A percentile compares a stretch with the other conserved stretches of the same genome.
Evolutionary conservation across 164 flowering plant genomes (phyloP).

Genomic region (Protea cynaroides): DNA sequence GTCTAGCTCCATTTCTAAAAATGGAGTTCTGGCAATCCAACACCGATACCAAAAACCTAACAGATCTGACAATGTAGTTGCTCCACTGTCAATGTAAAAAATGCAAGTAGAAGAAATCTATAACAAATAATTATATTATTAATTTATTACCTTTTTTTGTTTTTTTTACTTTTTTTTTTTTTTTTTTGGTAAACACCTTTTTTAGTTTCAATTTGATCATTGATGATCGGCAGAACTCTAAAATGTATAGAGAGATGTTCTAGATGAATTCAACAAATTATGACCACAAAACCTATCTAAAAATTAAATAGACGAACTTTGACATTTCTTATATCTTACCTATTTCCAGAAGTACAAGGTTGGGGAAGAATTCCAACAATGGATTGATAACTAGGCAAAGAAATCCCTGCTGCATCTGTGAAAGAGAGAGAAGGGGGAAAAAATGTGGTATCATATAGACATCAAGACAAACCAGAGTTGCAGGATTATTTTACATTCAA

Average conservation of each 20-base stretch:
- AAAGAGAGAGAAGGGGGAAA: conserved; percentile 16
- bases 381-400: conserved; percentile 40
- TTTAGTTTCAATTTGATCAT: background rate
- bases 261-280: background rate
- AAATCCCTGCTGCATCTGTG: conserved; percentile 54
- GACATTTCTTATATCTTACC: conserved; percentile 42
- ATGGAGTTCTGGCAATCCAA: no score
- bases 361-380: conserved; percentile 84
- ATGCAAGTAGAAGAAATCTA: no score
- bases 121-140: no score
- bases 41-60: no score
- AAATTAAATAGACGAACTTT: conserved; percentile 4
- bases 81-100: no score
- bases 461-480: background rate
- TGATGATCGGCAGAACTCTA: no score
- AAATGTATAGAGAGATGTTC: background rate
- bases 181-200: no score
- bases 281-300: background rate
- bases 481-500: background rate
- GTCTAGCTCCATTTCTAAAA: no score
- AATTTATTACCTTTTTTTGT: no score
- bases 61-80: no score
- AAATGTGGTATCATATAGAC: background rate
- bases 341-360: conserved; percentile 62
- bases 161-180: no score